Base-by-base conservation (phyloP, 2,329 filamentous ascomycete species). In the Lachnellula occidentalis region DNA sequence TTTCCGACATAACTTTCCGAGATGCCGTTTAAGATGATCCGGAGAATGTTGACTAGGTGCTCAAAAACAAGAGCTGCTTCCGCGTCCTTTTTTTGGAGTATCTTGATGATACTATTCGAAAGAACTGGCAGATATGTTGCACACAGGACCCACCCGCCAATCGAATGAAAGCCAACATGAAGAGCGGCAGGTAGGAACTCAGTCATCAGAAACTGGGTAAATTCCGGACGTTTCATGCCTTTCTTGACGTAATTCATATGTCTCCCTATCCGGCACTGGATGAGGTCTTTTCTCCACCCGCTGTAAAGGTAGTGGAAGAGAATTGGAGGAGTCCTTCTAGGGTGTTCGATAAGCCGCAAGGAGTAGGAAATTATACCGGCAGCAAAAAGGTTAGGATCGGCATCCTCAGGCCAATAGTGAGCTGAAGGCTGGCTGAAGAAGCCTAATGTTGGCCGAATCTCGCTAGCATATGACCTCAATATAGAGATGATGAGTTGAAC, bases 301-400 rank as follows among this genome's bases (percentile, higher is more conserved):
- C 57, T 64, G 50, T 60, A 61, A 5, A 69, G 58, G 52, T 67
- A 69, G 50, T 66, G 59, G 42, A 67, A 67, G 9, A 67, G 55
- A 31, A 61, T 59, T 7, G 55, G 58, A 9, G 59, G 53, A 37
- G 58, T 55, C 34, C 56, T 63, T 47, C 57, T 53, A 2, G 51
- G 55, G 8, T 64, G 55, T 15, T 53, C 51, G 36, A 42, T 42
- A 8, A 67, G 57, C 12, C 63, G 58, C 27, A 64, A 48, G 17
- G 58, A 63, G 45, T 67, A 68, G 8, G 64, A 60, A 19, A 61
- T 56, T 7, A 68, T 53, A 9, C 64, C 65, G 22, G 66, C 60
- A n/a, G 57, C 58, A 39, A 62, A 66, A 15, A 66, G 56, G 24
- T 56, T 60, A 24, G 66, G 66, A 56, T 68, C 66, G 3, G 51